phyloP scores from a whole-genome alignment of 768 basidiomycete genomes.

The Mycena rosella region DNA sequence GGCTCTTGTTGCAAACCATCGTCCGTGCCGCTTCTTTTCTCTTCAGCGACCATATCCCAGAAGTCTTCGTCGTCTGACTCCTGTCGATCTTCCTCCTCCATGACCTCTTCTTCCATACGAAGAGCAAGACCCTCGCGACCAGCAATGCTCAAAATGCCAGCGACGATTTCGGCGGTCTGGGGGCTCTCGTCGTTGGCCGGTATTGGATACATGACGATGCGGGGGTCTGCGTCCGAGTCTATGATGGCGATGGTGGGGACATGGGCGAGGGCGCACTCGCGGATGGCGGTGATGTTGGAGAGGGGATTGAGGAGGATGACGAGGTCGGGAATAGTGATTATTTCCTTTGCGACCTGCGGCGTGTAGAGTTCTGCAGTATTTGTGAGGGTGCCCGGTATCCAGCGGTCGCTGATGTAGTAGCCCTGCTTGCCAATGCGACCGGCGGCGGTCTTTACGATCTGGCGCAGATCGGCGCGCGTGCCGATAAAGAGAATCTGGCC shows the following conservation, averaged over 20 bases:
- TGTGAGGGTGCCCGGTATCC: conserved; percentile 96
- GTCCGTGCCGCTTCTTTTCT: neutral
- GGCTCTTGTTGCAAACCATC: too few species aligned
- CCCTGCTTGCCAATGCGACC: conserved; percentile 84
- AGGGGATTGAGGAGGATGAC: conserved; percentile 93
- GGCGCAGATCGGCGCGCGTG: conserved; percentile 82
- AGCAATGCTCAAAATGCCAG: conserved; percentile 91
- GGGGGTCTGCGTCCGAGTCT: conserved; percentile 96
- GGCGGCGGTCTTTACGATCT: conserved; percentile 82
- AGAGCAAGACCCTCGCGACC: conserved; percentile 79
- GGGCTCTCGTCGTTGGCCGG: conserved; percentile 98
- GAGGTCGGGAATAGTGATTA: conserved; percentile 84
- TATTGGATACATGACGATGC: conserved; percentile 97
- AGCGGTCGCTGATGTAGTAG: conserved; percentile 87
- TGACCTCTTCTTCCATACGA: conserved; percentile 48
- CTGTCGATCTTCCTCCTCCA: conserved; percentile 41
- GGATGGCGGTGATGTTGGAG: conserved; percentile 85
- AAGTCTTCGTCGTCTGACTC: conserved; percentile 6
- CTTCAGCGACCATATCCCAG: conserved; percentile 28
- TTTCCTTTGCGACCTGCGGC: conserved; percentile 61
- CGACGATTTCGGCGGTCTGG: conserved; percentile 90
- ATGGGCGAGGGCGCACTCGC: conserved; percentile 90
- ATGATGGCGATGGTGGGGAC: conserved; percentile 95
- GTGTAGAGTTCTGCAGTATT: conserved; percentile 85
- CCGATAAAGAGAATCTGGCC: conserved; percentile 94